Evolutionary conservation across 1,284 basidiomycete genomes (phyloP).

Genomic region (Inonotus obliquus): DNA sequence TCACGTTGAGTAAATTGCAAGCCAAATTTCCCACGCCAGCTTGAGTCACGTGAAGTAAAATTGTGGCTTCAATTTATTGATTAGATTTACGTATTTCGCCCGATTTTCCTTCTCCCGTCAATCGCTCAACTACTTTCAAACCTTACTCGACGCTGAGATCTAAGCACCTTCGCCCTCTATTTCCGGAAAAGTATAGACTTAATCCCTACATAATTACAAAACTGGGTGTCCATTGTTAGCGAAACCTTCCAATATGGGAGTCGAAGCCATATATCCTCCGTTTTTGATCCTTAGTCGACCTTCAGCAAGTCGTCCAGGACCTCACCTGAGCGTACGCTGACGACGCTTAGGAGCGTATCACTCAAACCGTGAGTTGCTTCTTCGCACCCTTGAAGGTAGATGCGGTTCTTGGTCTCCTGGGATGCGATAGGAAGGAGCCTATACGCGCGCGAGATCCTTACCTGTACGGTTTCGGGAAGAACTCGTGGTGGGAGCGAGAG

Average conservation of each 20-base stretch:
- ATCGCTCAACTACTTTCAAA: background rate
- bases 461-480: constrained; percentile 25
- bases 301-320: constrained; percentile 38
- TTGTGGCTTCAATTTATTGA: no score
- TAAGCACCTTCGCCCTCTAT: no score
- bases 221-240: background rate
- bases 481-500: constrained; percentile 22
- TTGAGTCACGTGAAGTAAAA: no score
- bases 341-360: constrained; percentile 51
- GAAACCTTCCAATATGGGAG: background rate
- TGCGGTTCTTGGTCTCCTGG: constrained; percentile 33
- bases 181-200: background rate
- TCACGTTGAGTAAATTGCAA: background rate
- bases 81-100: background rate
- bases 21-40: background rate
- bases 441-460: constrained; percentile 44
- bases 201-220: background rate
- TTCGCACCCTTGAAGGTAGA: constrained; percentile 55
- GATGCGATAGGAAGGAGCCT: constrained; percentile 35
- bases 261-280: background rate
- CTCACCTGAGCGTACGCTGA: constrained; percentile 46
- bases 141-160: no score
- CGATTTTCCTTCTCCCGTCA: background rate
- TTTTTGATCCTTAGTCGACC: background rate
- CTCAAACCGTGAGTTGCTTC: constrained; percentile 55